A percentile compares a stretch with the other conserved stretches of the same genome.
Conservation (phyloP, 306 rosid species). For the Begonia fuchsioides region DNA sequence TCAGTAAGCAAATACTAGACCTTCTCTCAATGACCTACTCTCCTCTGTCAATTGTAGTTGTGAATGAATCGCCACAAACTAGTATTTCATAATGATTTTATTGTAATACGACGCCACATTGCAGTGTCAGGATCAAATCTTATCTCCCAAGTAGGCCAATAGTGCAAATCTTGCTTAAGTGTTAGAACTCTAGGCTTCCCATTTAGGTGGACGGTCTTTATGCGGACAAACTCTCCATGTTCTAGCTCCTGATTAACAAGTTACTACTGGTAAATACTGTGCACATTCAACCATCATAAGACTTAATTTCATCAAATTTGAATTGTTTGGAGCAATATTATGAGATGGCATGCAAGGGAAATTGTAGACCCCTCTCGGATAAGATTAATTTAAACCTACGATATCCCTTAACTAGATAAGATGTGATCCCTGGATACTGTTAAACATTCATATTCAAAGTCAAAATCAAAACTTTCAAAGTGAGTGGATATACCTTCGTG, state of each 20-base stretch:
- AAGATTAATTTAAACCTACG: background rate
- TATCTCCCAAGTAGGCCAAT: constrained; percentile 92
- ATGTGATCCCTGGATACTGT: too few species aligned
- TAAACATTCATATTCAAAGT: background rate
- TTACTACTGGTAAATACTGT: too few species aligned
- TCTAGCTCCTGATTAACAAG: constrained; percentile 39
- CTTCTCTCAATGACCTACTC: background rate
- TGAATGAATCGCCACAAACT: constrained; percentile 9
- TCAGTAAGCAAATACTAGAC: background rate
- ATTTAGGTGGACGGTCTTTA: constrained; percentile 65
- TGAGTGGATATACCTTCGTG: constrained; percentile 43
- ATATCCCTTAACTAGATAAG: background rate
- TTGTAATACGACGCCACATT: constrained; percentile 59
- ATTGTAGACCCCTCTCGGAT: too few species aligned
- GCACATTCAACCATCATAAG: too few species aligned
- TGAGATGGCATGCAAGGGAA: too few species aligned
- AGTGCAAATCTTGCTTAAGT: constrained; percentile 87
- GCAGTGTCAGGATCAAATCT: constrained; percentile 63
- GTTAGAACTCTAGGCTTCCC: constrained; percentile 85
- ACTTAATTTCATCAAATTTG: too few species aligned
- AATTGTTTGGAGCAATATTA: too few species aligned
- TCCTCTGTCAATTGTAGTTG: background rate
- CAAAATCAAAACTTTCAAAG: too few species aligned
- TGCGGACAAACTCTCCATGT: constrained; percentile 82
- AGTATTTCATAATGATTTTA: constrained; percentile 35